phyloP scores from a whole-genome alignment of 1,139 yeast species.

The Nakaseomyces nivariensis region DNA sequence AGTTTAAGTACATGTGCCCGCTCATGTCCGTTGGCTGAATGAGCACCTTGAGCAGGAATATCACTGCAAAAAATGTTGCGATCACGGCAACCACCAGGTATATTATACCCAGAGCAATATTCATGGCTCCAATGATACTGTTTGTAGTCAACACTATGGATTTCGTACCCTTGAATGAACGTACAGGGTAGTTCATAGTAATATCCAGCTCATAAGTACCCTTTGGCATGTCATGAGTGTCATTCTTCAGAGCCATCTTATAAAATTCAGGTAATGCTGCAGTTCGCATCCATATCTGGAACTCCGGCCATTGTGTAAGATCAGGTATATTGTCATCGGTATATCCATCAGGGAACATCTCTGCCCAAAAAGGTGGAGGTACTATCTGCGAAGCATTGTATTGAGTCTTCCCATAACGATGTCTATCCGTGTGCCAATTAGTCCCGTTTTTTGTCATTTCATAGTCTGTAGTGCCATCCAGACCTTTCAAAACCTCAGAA shows the following conservation, averaged over 20 bases:
- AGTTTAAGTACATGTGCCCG: constrained; percentile 33
- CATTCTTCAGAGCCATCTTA: constrained; percentile 74
- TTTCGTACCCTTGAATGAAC: constrained; percentile 74
- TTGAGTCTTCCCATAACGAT: constrained; percentile 68
- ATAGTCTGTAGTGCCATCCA: constrained; percentile 40
- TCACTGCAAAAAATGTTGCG: constrained; percentile 37
- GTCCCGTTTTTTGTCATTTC: constrained; percentile 58
- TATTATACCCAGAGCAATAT: constrained; percentile 74
- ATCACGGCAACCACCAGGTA: constrained; percentile 92
- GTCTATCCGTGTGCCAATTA: constrained; percentile 76
- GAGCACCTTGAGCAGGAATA: constrained; percentile 38
- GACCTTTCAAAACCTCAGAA: constrained; percentile 27
- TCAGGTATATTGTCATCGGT: constrained; percentile 78
- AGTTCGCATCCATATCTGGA: constrained; percentile 97
- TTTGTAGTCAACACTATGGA: constrained; percentile 71
- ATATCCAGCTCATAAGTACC: constrained; percentile 69
- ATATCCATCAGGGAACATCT: constrained; percentile 77
- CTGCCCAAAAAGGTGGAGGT: constrained; percentile 94
- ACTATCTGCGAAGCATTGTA: constrained; percentile 65
- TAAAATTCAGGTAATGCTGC: constrained; percentile 82
- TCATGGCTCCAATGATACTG: constrained; percentile 87
- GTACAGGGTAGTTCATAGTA: constrained; percentile 83
- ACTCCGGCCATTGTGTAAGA: constrained; percentile 61
- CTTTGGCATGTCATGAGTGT: constrained; percentile 43
- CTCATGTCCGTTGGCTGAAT: constrained; percentile 38